Base-by-base conservation (phyloP, 2,329 filamentous ascomycete genomes). In the Fusarium sp. region DNA sequence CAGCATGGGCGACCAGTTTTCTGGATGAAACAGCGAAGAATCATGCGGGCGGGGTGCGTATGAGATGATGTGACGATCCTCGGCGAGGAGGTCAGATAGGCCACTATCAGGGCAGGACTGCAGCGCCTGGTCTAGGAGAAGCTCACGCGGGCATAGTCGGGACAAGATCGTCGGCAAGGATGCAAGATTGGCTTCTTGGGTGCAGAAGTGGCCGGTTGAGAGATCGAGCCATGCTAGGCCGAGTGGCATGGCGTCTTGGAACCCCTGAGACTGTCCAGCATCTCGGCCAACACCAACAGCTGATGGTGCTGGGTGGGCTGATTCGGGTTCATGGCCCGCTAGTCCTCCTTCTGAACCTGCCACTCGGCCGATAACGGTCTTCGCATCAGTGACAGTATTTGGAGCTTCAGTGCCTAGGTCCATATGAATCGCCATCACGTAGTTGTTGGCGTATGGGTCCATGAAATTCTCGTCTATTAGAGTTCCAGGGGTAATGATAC, bases 381-480 rank as follows among this genome's bases (percentile, higher is more conserved):
- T 36, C 22, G 92, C 35, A 42, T 45, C 38, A 33, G 33, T 17
- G 41, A 17, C 17, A 29, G 33, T 33, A 22, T 53, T 36, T 44
- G 46, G n/a, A 27, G 25, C 54, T 38, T 42, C 22, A 41, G 15
- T 38, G 33, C 44, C 44, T 35, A 33, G 15, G n/a, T 65, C 53
- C 14, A 65, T 80, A 78, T 97, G 89, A 52, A 98, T 88, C 41
- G 93, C 92, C 79, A 98, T 88, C 38, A 98, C 87, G 80, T 95
- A 99, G 80, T 98, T 98, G 82, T 96, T 98, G 76, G 93, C 91
- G 79, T 93, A 95, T 3, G 94, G 94, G 79, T 98, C 94, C 86
- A 99, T 94, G 81, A 98, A 99, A 76, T 94, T 95, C 82, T 99
- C 96, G 81, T 99, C 96, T 73, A 99, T 97, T 59, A 99, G 85